Percentiles rank a stretch among this genome's conserved stretches.
These are phyloP conservation scores for Amphirosellinia nigrospora DNA, from an alignment of 495 filamentous ascomycete species.

Conservation along the genomic window DNA sequence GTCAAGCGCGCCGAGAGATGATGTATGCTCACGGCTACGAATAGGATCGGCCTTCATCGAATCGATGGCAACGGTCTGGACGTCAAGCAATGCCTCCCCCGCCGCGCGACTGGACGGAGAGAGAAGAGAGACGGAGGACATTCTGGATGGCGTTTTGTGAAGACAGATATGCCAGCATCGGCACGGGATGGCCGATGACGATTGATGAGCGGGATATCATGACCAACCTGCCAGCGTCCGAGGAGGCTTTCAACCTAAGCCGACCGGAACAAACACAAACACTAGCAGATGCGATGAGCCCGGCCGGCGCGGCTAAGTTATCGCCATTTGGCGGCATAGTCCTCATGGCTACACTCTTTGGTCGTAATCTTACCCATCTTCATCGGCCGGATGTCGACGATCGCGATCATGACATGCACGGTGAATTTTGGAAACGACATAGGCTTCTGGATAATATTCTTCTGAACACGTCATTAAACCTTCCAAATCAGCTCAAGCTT, in stretches of 20 bases:
- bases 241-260: slow-evolving; percentile 86
- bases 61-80: slow-evolving; percentile 86
- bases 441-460: slow-evolving; percentile 88
- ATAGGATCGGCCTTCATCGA: slow-evolving; percentile 83
- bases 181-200: slow-evolving; percentile 95
- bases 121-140: slow-evolving; percentile 86
- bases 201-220: slow-evolving; percentile 92
- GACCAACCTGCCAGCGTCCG: slow-evolving; percentile 82
- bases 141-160: slow-evolving; percentile 94
- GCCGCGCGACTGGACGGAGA: slow-evolving; percentile 90
- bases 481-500: slow-evolving; percentile 84
- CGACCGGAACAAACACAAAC: slow-evolving; percentile 71
- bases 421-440: slow-evolving; percentile 96
- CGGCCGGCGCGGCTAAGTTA: slow-evolving; percentile 71
- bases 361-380: slow-evolving; percentile 91
- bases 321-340: slow-evolving; percentile 83
- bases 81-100: slow-evolving; percentile 88
- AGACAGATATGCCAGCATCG: slow-evolving; percentile 94
- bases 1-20: neutral
- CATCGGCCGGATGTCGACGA: slow-evolving; percentile 88
- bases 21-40: slow-evolving; percentile 23
- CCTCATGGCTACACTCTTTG: slow-evolving; percentile 86
- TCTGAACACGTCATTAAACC: slow-evolving; percentile 79
- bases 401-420: slow-evolving; percentile 85
- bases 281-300: slow-evolving; percentile 73